Evolutionary conservation across 73 alveolate genomes (phyloP), one percentile per base, ranked within the genome.

Genomic region (Symbiodinium pilosum): DNA sequence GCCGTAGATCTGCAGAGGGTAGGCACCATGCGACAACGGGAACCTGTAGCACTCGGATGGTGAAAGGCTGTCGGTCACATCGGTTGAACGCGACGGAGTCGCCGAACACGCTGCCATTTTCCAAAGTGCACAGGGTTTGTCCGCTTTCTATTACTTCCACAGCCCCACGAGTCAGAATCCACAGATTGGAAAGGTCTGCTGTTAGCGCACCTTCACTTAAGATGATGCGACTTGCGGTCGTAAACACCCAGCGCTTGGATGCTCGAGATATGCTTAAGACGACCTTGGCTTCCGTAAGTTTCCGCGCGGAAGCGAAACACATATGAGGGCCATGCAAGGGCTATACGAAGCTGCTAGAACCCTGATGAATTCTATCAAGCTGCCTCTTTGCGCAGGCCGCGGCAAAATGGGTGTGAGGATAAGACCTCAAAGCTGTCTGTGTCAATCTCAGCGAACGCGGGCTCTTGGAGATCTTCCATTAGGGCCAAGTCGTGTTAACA

Each of bases 51-150:
- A 42, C 36, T 34, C 64, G 38, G 59, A 83, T 52, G 41, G 97
- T 59, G 89, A 91, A 91, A 41, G 97, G 97, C 81, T 91, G 97
- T 38, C 81, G 97, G 41, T 91, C 97, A 5, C 89, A 91, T 41
- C 88, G 75, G 26, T 88, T 71, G 59, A 91, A 91, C 34, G 88
- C 97, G 59, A 91, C 97, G 18, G 97, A 38, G 30, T 91, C 97
- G 6, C 97, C 97, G 51, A 91, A 91, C 39, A 68, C 81, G 42
- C 81, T 59, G 30, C 88, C 88, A n/a, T 85, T 42, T 56, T 91
- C 97, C 97, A 91, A 71, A 0, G 68, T 43, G 81, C 89, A 54
- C n/a, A 91, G 89, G 0, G 81, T 36, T 40, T 71, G 97, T 21
- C 81, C 77, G 41, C 97, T 91, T 38, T 91, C 97, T 14, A 52